Conservation (phyloP, 495 filamentous ascomycete genomes). For the Xylaria castorea region DNA sequence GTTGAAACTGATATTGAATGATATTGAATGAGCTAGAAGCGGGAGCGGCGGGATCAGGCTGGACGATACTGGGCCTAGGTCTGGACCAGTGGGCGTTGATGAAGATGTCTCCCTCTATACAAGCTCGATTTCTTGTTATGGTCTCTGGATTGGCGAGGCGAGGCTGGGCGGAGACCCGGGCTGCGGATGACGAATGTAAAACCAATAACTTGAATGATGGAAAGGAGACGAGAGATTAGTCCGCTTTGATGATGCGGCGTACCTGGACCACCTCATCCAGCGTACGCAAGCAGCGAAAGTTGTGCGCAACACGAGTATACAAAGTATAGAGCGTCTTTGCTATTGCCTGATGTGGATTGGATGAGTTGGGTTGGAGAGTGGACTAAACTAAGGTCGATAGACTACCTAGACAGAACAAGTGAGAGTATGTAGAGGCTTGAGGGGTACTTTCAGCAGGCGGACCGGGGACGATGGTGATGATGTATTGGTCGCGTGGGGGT, state of each 20-base stretch:
- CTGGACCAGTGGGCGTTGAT: neutral
- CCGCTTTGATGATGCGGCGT: neutral
- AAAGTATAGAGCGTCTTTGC: neutral
- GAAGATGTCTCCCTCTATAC: neutral
- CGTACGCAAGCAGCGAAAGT: neutral
- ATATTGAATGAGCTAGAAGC: neutral
- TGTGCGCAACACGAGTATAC: conserved; percentile 1
- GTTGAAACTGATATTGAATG: neutral
- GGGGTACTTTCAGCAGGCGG: neutral
- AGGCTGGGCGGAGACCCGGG: neutral
- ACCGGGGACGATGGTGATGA: neutral
- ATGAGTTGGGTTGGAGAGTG: conserved; percentile 5
- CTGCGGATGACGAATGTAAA: neutral
- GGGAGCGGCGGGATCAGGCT: neutral
- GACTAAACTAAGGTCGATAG: neutral
- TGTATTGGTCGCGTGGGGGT: neutral
- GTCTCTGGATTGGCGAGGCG: conserved; percentile 3
- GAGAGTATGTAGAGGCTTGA: neutral
- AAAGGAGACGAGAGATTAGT: neutral
- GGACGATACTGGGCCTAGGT: neutral
- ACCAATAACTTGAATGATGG: neutral
- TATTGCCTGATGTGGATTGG: conserved; percentile 11
- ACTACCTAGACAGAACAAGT: neutral
- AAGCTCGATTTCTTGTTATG: neutral
- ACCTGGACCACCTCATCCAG: neutral